Conservation (phyloP, 1,284 basidiomycete genomes). For the Amylostereum areolatum region DNA sequence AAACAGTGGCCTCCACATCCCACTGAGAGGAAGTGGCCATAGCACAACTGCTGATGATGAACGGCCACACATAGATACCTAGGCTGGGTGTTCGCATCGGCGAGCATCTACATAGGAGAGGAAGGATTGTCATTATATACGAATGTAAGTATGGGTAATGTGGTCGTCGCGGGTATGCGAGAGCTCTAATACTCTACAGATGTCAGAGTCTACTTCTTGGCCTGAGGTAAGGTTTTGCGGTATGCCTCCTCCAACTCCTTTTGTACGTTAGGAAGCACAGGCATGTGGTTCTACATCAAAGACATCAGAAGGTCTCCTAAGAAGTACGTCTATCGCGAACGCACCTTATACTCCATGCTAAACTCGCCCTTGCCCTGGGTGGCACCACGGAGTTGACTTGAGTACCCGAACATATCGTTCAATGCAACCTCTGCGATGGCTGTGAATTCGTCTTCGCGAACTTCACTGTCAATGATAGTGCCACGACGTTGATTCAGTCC, state of each 20-base stretch:
- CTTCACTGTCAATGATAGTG: conserved; percentile 94
- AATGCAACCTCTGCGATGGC: conserved; percentile 88
- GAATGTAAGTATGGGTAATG: neutral
- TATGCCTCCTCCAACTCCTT: conserved; percentile 68
- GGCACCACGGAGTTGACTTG: conserved; percentile 83
- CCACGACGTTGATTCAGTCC: conserved; percentile 92
- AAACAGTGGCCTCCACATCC: too few species aligned
- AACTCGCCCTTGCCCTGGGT: conserved; percentile 98
- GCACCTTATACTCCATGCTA: conserved; percentile 93
- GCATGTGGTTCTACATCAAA: conserved; percentile 57
- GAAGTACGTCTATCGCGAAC: conserved; percentile 11
- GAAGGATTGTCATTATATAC: neutral
- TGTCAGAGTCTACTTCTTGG: conserved; percentile 47
- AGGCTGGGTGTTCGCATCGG: too few species aligned
- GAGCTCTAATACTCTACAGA: neutral
- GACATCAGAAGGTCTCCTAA: conserved; percentile 6
- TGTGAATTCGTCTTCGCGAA: conserved; percentile 96
- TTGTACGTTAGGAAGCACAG: conserved; percentile 88
- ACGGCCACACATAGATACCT: conserved; percentile 32
- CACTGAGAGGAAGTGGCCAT: conserved; percentile 17
- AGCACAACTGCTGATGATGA: conserved; percentile 33
- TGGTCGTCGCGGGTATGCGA: neutral
- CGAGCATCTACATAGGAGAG: too few species aligned
- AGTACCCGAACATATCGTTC: conserved; percentile 99
- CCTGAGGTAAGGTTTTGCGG: conserved; percentile 40